phyloP scores from a whole-genome alignment of 164 flowering plant species.

The Magnolia changhungtana region DNA sequence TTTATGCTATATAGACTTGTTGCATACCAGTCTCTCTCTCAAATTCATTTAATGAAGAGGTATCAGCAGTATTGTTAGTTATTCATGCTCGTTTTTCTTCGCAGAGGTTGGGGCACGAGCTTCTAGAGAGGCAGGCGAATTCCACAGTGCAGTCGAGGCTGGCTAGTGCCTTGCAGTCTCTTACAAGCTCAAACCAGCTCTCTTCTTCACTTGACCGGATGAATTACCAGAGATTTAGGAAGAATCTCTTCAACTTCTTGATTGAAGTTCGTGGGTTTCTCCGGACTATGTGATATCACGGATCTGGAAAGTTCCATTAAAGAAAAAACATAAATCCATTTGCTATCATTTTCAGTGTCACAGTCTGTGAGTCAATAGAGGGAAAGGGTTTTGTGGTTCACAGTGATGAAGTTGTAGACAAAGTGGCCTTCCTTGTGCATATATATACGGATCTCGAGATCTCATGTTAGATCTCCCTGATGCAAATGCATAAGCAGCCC shows the following conservation, averaged over 20 bases:
- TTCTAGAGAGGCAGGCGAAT: conserved; percentile 61
- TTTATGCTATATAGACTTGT: too few species aligned
- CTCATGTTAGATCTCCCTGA: too few species aligned
- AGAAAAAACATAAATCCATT: background rate
- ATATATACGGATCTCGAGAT: too few species aligned
- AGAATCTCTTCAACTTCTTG: conserved; percentile 65
- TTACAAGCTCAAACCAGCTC: conserved; percentile 73
- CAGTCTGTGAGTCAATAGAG: background rate
- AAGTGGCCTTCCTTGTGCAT: too few species aligned
- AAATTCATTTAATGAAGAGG: too few species aligned
- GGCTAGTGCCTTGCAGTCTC: conserved; percentile 66
- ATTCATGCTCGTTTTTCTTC: background rate
- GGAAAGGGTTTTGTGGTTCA: background rate
- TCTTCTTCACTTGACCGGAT: conserved; percentile 63
- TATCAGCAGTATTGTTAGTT: too few species aligned
- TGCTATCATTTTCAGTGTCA: background rate
- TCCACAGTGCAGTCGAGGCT: conserved; percentile 53
- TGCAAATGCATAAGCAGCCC: too few species aligned
- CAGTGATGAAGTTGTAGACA: too few species aligned
- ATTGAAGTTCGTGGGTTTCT: conserved; percentile 86
- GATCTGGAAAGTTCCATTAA: background rate
- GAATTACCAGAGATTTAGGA: conserved; percentile 75
- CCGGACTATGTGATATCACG: conserved; percentile 35
- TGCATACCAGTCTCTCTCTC: too few species aligned
- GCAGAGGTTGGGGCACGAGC: conserved; percentile 70